Evolutionary conservation across 495 filamentous ascomycete species (phyloP).

Genomic region (Penicillium psychrofluorescens): DNA sequence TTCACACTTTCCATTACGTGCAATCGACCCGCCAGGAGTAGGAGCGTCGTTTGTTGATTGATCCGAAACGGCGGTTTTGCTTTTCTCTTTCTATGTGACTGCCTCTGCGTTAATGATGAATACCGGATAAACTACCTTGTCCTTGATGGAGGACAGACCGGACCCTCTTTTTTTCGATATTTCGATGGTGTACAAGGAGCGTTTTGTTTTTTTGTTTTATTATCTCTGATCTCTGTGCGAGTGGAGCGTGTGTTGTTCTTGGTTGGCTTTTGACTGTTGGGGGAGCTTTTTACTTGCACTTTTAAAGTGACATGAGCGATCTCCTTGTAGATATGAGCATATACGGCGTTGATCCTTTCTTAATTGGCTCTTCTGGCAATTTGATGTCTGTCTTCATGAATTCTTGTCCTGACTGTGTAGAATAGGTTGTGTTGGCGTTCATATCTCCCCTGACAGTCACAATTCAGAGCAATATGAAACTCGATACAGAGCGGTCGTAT

Average conservation of each 20-base stretch:
- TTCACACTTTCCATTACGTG: slow-evolving; percentile 15
- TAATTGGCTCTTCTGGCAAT: slow-evolving; percentile 15
- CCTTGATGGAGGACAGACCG: background rate
- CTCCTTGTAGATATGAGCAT: slow-evolving; percentile 45
- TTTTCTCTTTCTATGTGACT: slow-evolving; percentile 17
- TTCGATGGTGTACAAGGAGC: slow-evolving; percentile 28
- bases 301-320: slow-evolving; percentile 32
- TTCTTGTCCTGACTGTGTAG: slow-evolving; percentile 13
- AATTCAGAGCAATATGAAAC: too few species aligned
- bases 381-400: slow-evolving; percentile 2
- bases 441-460: background rate
- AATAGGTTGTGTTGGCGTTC: slow-evolving; percentile 4
- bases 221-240: slow-evolving; percentile 3
- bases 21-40: slow-evolving; percentile 22
- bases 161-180: slow-evolving; percentile 4
- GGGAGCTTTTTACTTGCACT: slow-evolving; percentile 19
- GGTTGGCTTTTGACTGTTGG: slow-evolving; percentile 21
- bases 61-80: slow-evolving; percentile 27
- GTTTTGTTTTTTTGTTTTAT: slow-evolving; percentile 7
- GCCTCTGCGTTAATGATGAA: slow-evolving; percentile 8
- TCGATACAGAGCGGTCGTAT: too few species aligned
- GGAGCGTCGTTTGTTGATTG: slow-evolving; percentile 19
- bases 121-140: slow-evolving; percentile 11
- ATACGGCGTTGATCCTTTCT: slow-evolving; percentile 30
- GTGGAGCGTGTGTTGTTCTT: slow-evolving; percentile 10